Percentiles rank a stretch among this genome's conserved stretches.
Conservation (phyloP, 768 basidiomycete genomes). For the Crepidotus variabilis region DNA sequence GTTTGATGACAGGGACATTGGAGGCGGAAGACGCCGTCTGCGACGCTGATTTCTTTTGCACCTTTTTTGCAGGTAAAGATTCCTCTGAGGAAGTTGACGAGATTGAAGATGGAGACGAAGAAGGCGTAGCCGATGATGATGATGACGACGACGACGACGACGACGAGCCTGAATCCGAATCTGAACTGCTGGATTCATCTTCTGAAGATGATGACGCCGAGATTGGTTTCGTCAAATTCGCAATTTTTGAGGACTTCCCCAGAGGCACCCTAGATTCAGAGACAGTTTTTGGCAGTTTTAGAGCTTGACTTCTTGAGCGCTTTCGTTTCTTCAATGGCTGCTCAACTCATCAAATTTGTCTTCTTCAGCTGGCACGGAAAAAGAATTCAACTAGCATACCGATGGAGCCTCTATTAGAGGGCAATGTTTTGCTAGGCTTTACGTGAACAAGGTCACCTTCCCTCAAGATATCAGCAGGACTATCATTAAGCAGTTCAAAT, state of each 20-base stretch:
- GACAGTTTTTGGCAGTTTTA: too few relatives aligned
- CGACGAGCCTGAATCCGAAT: slow-evolving; percentile 9
- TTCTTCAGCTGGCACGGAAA: background rate
- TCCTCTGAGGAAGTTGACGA: background rate
- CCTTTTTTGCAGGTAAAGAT: too few relatives aligned
- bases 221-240: background rate
- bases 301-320: too few relatives aligned
- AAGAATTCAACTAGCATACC: background rate
- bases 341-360: too few relatives aligned
- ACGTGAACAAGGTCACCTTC: slow-evolving; percentile 47
- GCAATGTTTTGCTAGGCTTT: slow-evolving; percentile 11
- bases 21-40: background rate
- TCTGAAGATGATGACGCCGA: background rate
- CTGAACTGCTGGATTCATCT: background rate
- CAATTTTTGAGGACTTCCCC: background rate
- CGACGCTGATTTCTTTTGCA: background rate
- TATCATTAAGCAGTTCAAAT: slow-evolving; percentile 44
- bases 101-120: slow-evolving; percentile 1
- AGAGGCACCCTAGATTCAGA: too few relatives aligned
- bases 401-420: background rate
- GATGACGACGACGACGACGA: slow-evolving; percentile 11
- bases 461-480: slow-evolving; percentile 33
- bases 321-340: too few relatives aligned
- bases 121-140: slow-evolving; percentile 8
- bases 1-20: background rate